phyloP scores from a whole-genome alignment of 139 green algal genomes.

The Chlorella sp. region DNA sequence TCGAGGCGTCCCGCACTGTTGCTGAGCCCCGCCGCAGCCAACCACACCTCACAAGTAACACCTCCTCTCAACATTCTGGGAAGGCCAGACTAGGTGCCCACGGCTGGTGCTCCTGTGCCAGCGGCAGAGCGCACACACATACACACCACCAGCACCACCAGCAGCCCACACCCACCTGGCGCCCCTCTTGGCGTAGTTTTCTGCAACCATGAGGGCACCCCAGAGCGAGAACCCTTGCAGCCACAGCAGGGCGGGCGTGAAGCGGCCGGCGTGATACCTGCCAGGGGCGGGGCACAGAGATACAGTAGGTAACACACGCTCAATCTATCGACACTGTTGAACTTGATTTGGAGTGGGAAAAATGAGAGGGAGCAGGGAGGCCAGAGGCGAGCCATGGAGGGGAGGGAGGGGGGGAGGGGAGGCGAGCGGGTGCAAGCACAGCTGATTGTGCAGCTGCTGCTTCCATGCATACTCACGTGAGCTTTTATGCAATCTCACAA shows the following conservation, averaged over 20 bases:
- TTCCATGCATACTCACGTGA: not conserved
- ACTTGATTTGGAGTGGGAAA: too few species aligned
- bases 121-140: too few species aligned
- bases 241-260: not conserved
- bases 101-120: not conserved
- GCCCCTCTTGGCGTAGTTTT: not conserved
- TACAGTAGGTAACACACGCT: too few species aligned
- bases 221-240: not conserved
- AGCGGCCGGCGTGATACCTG: not conserved
- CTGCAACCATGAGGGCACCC: not conserved
- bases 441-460: not conserved
- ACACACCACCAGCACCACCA: not conserved
- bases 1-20: too few species aligned
- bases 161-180: not conserved
- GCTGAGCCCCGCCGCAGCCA: too few species aligned
- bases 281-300: not conserved
- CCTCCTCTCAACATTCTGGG: too few species aligned
- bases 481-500: not conserved
- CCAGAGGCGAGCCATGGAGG: not conserved
- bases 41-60: too few species aligned
- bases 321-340: too few species aligned
- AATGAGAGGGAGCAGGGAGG: too few species aligned
- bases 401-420: not conserved
- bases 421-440: not conserved
- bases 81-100: too few species aligned